A percentile compares a stretch with the other conserved stretches of the same genome.
phyloP scores from a whole-genome alignment of 306 rosid genomes.

The Rosa lucieae region DNA sequence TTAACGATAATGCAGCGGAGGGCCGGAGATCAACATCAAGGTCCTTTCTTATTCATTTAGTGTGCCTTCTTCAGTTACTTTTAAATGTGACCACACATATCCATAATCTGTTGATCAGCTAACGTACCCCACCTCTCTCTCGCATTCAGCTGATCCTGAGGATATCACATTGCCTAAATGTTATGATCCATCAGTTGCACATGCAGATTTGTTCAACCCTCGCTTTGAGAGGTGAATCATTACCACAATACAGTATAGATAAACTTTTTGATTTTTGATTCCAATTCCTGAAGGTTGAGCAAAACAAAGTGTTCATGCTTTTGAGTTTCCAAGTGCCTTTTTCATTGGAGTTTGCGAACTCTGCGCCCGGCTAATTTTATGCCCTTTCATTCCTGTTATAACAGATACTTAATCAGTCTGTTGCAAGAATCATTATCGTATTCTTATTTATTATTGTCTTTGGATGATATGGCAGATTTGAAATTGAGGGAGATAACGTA shows the following conservation, averaged over 20 bases:
- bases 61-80: not conserved
- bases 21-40: conserved; percentile 72
- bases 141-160: conserved; percentile 56
- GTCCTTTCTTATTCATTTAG: conserved; percentile 38
- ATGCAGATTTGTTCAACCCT: conserved; percentile 35
- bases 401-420: not conserved
- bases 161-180: conserved; percentile 60
- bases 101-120: conserved; percentile 8
- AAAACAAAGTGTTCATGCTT: not conserved
- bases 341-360: not conserved
- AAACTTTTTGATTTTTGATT: not conserved
- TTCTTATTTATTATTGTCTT: not conserved
- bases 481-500: conserved; percentile 58
- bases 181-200: conserved; percentile 44
- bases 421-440: conserved; percentile 1
- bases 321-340: not conserved
- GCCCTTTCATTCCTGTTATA: not conserved
- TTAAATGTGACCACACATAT: too few relatives aligned
- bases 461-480: conserved; percentile 57
- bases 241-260: not conserved
- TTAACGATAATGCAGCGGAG: conserved; percentile 32
- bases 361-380: not conserved
- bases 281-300: not conserved
- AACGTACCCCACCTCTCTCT: conserved; percentile 19
- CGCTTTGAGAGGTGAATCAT: conserved; percentile 62